phyloP scores from a whole-genome alignment of 192 early-diverging fungal species.

The Backusella mclennaniae region DNA sequence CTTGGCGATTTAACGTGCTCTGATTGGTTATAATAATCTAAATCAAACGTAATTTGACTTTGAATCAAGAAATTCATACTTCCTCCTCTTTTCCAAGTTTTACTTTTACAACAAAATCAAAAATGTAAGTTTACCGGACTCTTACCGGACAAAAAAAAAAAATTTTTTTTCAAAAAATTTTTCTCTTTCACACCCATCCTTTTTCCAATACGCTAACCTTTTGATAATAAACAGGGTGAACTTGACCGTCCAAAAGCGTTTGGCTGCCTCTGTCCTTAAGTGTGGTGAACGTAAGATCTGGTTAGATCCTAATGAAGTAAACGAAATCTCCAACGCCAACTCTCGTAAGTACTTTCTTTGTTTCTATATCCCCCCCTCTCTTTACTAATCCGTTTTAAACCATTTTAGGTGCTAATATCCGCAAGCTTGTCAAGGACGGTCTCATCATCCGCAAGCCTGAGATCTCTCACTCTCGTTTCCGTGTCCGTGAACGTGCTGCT shows the following conservation, averaged over 20 bases:
- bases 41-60: conserved; percentile 2
- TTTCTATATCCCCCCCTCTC: background rate
- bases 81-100: conserved; percentile 2
- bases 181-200: background rate
- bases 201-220: background rate
- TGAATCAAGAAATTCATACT: background rate
- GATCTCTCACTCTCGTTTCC: conserved; percentile 87
- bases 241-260: conserved; percentile 88
- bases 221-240: conserved; percentile 58
- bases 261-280: conserved; percentile 95
- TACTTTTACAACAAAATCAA: background rate
- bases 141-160: background rate
- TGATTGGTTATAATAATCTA: background rate
- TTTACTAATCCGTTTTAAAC: background rate
- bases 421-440: conserved; percentile 97
- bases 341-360: conserved; percentile 73
- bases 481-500: conserved; percentile 85
- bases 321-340: conserved; percentile 95
- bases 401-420: conserved; percentile 83
- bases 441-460: conserved; percentile 94
- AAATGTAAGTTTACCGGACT: background rate
- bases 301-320: conserved; percentile 96
- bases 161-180: background rate
- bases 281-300: conserved; percentile 99
- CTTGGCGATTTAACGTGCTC: background rate